Evolutionary conservation across 129 eudicot species (phyloP), one percentile per base, ranked within the genome.

Genomic region (Pseudognaphalium luteoalbum): DNA sequence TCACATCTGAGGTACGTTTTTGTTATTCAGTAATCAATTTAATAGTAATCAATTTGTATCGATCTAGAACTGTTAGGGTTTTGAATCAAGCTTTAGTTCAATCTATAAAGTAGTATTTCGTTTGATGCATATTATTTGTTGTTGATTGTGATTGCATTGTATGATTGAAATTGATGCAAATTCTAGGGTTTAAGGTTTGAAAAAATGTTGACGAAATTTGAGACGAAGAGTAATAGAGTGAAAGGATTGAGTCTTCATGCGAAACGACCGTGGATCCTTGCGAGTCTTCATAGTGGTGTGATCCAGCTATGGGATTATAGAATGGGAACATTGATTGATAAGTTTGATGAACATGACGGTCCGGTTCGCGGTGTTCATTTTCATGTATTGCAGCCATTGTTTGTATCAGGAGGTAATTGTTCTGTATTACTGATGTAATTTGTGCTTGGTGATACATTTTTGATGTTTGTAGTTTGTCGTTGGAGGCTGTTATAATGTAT

Each of bases 241-340:
- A 85, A 85, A 65, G 88, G 88, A 65, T 80, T 85, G 65, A 81
- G 85, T 60, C 76, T 85, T 37, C 88, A 85, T 62, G 33, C 78
- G 33, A 85, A 85, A 79, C 39, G 88, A 37, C 88, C 88, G 2
- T 85, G 88, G 88, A 85, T 85, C 78, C 79, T 85, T 20, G 85
- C 85, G 35, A 85, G 88, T 78, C 78, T 85, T 44, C 88, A 85
- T 76, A 85, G 85, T 5, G 88, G 88, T 58, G 85, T 85, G 51
- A 81, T 85, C 81, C 88, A 85, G 85, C 75, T 85, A 52, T 85
- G 88, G 88, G 88, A 85, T 74, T 85, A 85, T 56, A 41, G 85
- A 29, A 85, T 85, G 88, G 88, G 88, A 7, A 85, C 88, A 28
- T 82, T 85, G 75, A 85, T 85, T 63, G 85, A 85, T 54, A 82